phyloP scores from a whole-genome alignment of 2,329 filamentous ascomycete genomes.

The Alternaria sp. region DNA sequence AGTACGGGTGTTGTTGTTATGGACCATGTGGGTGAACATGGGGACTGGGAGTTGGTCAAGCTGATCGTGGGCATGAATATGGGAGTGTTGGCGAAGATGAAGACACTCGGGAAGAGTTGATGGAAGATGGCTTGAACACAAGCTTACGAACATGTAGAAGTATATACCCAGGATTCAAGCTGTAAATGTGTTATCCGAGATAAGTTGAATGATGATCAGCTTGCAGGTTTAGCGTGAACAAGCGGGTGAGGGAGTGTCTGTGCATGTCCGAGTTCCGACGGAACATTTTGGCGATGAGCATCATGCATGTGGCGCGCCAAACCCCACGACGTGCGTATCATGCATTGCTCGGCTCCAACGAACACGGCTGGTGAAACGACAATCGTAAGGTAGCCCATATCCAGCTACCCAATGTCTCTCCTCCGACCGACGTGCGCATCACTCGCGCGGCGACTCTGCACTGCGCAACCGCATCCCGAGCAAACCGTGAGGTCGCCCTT shows the following conservation, averaged over 20 bases:
- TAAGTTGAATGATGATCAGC: not conserved
- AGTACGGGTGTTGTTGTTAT: constrained; percentile 88
- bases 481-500: constrained; percentile 29
- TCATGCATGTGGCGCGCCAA: constrained; percentile 6
- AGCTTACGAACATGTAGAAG: not conserved
- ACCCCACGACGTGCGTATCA: constrained; percentile 11
- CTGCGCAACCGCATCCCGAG: constrained; percentile 26
- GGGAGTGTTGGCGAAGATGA: constrained; percentile 52
- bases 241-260: not conserved
- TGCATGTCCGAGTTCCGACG: constrained; percentile 10
- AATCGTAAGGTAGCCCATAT: not conserved
- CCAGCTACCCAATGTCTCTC: constrained; percentile 37
- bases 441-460: constrained; percentile 42
- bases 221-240: not conserved
- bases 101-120: not conserved
- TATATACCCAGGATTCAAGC: not conserved
- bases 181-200: not conserved
- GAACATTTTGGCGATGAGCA: constrained; percentile 13
- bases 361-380: not conserved
- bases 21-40: constrained; percentile 88
- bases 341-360: constrained; percentile 14
- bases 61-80: constrained; percentile 94
- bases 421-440: constrained; percentile 39
- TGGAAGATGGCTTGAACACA: not conserved
- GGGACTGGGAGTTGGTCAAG: constrained; percentile 89